A percentile compares a stretch with the other conserved stretches of the same genome.
These are phyloP conservation scores for Mycotypha africana DNA, from an alignment of 371 early-diverging fungal genomes.

Conservation along the genomic window DNA sequence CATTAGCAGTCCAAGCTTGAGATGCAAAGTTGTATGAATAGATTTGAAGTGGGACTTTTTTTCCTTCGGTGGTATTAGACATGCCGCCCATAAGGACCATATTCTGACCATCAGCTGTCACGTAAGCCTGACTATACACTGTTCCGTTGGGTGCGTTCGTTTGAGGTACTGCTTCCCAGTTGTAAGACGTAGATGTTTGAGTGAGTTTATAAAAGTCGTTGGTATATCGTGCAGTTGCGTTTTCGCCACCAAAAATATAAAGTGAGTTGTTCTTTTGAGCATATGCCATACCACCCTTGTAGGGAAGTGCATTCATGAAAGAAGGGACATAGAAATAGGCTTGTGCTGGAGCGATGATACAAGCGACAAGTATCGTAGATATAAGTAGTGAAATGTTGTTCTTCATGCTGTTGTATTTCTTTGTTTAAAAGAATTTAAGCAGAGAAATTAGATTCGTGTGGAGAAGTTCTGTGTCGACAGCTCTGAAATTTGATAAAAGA, in stretches of 20 bases:
- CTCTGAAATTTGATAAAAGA: too few species aligned
- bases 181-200: constrained; percentile 13
- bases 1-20: constrained; percentile 13
- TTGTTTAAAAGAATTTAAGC: too few species aligned
- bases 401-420: constrained; percentile 3
- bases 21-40: constrained; percentile 12
- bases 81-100: constrained; percentile 21
- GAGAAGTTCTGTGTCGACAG: too few species aligned
- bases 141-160: constrained; percentile 11
- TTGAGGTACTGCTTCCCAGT: constrained; percentile 19
- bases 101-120: constrained; percentile 12
- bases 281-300: constrained; percentile 22
- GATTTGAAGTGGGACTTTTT: constrained; percentile 8
- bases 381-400: constrained; percentile 6
- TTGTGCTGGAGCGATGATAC: constrained; percentile 4
- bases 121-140: constrained; percentile 14
- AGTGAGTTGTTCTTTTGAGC: constrained; percentile 21
- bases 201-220: constrained; percentile 21
- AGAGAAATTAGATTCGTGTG: too few species aligned
- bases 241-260: constrained; percentile 28
- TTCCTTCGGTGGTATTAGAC: constrained; percentile 4
- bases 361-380: constrained; percentile 4
- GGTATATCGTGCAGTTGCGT: constrained; percentile 13
- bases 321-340: constrained; percentile 24
- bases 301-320: constrained; percentile 18